A percentile compares a stretch with the other conserved stretches of the same genome.
Conservation (phyloP, 1,284 basidiomycete species). For the Coniophora puteana region DNA sequence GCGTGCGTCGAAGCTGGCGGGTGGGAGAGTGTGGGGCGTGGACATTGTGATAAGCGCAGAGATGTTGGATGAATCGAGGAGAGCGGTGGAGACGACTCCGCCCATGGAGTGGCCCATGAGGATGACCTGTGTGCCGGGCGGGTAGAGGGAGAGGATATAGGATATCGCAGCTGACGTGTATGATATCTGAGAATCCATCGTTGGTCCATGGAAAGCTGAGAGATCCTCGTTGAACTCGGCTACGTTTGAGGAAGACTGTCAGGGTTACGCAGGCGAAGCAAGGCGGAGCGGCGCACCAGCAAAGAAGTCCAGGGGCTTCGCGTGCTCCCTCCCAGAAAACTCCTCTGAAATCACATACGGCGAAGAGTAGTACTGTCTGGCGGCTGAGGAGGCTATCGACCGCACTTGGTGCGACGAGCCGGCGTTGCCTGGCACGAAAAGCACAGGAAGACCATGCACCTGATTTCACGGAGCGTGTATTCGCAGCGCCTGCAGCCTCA, state of each 20-base stretch:
- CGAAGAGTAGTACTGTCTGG: slow-evolving; percentile 71
- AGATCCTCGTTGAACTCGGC: slow-evolving; percentile 98
- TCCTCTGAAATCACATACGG: slow-evolving; percentile 49
- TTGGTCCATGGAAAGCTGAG: slow-evolving; percentile 92
- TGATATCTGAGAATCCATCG: slow-evolving; percentile 77
- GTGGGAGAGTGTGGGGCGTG: slow-evolving; percentile 87
- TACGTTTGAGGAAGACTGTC: slow-evolving; percentile 26
- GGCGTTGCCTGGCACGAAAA: slow-evolving; percentile 98
- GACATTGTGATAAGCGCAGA: slow-evolving; percentile 92
- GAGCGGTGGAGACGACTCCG: slow-evolving; percentile 83
- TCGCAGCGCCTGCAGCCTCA: slow-evolving; percentile 9
- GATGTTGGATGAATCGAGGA: slow-evolving; percentile 62
- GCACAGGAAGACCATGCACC: slow-evolving; percentile 70
- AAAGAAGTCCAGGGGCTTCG: slow-evolving; percentile 79
- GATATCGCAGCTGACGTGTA: slow-evolving; percentile 74
- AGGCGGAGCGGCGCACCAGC: slow-evolving; percentile 47
- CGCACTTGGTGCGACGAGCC: slow-evolving; percentile 94
- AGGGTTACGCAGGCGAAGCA: background rate
- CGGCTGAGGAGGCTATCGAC: slow-evolving; percentile 90
- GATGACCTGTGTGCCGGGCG: slow-evolving; percentile 57
- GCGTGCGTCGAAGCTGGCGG: slow-evolving; percentile 81
- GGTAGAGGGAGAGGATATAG: slow-evolving; percentile 80
- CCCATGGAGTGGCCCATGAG: slow-evolving; percentile 98
- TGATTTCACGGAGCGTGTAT: slow-evolving; percentile 18
- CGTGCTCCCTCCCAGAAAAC: slow-evolving; percentile 39